Percentiles rank a stretch among this genome's conserved stretches.
Evolutionary conservation across 805 yeast species (phyloP).

Genomic region (Lachancea kluyveri): DNA sequence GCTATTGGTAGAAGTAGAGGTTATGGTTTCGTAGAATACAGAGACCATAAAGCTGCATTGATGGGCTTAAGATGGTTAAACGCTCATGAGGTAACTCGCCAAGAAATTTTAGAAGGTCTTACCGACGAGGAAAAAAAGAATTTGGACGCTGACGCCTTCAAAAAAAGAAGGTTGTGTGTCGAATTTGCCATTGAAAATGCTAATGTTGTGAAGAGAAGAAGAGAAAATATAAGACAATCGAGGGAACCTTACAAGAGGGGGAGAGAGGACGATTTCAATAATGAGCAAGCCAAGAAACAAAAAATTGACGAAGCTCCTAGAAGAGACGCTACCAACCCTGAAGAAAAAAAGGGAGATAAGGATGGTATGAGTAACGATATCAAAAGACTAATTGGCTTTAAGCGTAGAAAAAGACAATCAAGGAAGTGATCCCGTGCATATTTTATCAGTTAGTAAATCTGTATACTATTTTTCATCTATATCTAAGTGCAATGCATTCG

Average conservation of each 20-base stretch:
- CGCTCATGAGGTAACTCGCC: constrained; percentile 74
- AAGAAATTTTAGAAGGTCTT: constrained; percentile 67
- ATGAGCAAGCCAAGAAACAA: constrained; percentile 10
- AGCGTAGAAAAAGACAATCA: constrained; percentile 49
- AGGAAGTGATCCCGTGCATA: constrained; percentile 4
- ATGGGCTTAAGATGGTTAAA: constrained; percentile 98
- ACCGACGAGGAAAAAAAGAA: constrained; percentile 58
- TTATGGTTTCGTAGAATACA: constrained; percentile 89
- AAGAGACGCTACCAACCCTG: constrained; percentile 30
- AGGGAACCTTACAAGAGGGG: constrained; percentile 30
- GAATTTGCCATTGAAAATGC: constrained; percentile 97
- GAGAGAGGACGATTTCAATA: constrained; percentile 18
- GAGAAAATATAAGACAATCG: constrained; percentile 51
- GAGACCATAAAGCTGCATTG: constrained; percentile 86
- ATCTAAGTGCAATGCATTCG: too few relatives aligned
- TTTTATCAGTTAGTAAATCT: too few relatives aligned
- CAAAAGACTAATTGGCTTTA: constrained; percentile 59
- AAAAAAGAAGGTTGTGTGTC: constrained; percentile 73
- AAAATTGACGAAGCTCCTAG: constrained; percentile 34
- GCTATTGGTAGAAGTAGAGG: constrained; percentile 90
- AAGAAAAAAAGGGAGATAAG: constrained; percentile 17
- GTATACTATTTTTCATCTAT: too few relatives aligned
- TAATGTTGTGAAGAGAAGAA: constrained; percentile 84
- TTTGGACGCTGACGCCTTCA: constrained; percentile 47
- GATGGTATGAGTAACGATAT: constrained; percentile 47